Conservation (phyloP, 768 basidiomycete species). For the Cyclocybe cylindracea region DNA sequence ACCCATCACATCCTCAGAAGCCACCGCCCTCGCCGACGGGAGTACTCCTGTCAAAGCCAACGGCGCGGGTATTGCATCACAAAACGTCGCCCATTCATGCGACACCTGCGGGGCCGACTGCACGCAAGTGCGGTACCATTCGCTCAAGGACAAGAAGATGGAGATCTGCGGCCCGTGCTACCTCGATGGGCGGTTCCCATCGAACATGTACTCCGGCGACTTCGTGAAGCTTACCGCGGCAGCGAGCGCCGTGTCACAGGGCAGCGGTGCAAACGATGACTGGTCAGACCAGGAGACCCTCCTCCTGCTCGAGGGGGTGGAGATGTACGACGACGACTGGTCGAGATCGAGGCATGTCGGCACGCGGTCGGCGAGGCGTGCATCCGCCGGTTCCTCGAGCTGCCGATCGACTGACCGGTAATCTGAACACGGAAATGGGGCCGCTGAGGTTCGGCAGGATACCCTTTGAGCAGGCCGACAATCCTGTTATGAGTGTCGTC, state of each 20-base stretch:
- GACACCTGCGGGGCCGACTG: constrained; percentile 97
- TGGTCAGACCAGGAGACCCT: constrained; percentile 94
- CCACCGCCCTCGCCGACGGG: constrained; percentile 59
- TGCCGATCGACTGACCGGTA: constrained; percentile 97
- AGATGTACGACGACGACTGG: constrained; percentile 99
- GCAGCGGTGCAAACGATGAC: constrained; percentile 50
- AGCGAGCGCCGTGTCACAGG: constrained; percentile 38
- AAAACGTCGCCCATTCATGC: constrained; percentile 68
- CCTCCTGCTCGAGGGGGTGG: constrained; percentile 89
- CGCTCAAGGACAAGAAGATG: constrained; percentile 88
- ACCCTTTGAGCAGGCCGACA: constrained; percentile 94
- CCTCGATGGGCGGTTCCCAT: constrained; percentile 95
- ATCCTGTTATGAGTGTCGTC: constrained; percentile 98
- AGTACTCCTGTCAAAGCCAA: constrained; percentile 46
- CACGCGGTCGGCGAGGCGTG: constrained; percentile 89
- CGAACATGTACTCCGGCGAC: constrained; percentile 94
- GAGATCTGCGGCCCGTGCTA: constrained; percentile 93
- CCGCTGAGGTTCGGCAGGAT: constrained; percentile 73
- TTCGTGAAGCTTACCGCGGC: constrained; percentile 81
- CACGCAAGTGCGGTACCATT: constrained; percentile 86
- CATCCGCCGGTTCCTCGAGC: constrained; percentile 90
- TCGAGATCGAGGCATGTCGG: constrained; percentile 89
- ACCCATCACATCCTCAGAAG: constrained; percentile 67
- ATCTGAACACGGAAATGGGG: constrained; percentile 78
- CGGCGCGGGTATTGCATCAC: constrained; percentile 44